Conservation (phyloP, 164 flowering plant species). For the Hamamelis virginiana region DNA sequence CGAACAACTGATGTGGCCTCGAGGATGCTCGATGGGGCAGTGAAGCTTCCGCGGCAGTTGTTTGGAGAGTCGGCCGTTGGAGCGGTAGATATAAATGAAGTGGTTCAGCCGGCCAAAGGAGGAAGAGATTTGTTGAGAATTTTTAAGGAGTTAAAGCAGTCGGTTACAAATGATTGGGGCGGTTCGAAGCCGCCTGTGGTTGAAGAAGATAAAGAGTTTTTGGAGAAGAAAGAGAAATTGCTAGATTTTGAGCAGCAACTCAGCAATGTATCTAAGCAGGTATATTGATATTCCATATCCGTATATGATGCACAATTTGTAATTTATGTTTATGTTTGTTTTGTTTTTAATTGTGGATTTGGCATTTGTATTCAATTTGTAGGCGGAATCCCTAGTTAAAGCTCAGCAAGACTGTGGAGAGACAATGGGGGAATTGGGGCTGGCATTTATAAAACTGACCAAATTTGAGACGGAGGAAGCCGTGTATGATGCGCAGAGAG, state of each 20-base stretch:
- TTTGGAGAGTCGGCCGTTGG: conserved; percentile 58
- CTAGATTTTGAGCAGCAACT: conserved; percentile 77
- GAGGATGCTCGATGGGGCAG: conserved; percentile 92
- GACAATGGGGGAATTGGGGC: conserved; percentile 88
- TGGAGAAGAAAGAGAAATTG: conserved; percentile 83
- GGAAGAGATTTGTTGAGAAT: conserved; percentile 89
- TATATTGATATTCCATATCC: too few species aligned
- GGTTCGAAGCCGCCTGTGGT: conserved; percentile 57
- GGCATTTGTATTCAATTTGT: too few species aligned
- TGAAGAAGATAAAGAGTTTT: conserved; percentile 90
- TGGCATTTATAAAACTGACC: conserved; percentile 77
- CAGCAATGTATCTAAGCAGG: conserved; percentile 57
- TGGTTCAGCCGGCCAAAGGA: conserved; percentile 80
- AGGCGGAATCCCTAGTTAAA: conserved; percentile 94
- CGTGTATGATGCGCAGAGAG: conserved; percentile 63
- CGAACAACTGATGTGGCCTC: conserved; percentile 72
- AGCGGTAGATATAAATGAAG: conserved; percentile 62
- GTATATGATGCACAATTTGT: too few species aligned
- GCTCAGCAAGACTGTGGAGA: conserved; percentile 97
- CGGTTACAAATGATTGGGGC: conserved; percentile 87
- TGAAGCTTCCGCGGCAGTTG: conserved; percentile 81
- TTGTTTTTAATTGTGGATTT: too few species aligned
- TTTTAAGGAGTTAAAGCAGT: conserved; percentile 88
- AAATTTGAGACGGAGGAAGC: conserved; percentile 89
- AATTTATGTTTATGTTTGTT: neutral